phyloP scores from a whole-genome alignment of 2,329 filamentous ascomycete genomes.

The Dactylella cylindrospora region DNA sequence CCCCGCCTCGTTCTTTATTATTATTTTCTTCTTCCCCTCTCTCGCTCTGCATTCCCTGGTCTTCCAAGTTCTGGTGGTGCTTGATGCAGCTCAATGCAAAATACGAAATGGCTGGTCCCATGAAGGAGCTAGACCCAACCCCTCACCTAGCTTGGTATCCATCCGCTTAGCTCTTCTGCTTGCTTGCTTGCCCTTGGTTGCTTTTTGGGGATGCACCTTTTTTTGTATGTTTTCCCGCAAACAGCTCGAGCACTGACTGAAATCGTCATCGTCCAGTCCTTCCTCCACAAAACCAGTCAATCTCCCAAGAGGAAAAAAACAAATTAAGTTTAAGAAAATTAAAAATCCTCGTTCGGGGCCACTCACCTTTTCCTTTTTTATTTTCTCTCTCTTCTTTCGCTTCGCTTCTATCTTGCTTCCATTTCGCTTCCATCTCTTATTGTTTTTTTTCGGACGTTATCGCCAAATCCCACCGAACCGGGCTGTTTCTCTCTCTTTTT shows the following conservation, averaged over 20 bases:
- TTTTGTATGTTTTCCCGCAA: constrained; percentile 43
- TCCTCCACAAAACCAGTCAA: no score
- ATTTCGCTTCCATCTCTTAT: background rate
- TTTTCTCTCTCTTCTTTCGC: background rate
- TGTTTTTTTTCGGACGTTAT: background rate
- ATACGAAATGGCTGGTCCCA: no score
- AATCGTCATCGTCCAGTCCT: constrained; percentile 41
- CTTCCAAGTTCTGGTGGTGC: background rate
- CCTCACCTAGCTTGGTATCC: background rate
- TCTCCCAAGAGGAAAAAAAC: background rate
- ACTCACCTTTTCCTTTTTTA: constrained; percentile 1
- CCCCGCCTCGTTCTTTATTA: background rate
- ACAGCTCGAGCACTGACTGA: constrained; percentile 36
- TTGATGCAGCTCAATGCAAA: no score
- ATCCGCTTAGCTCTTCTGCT: constrained; percentile 4
- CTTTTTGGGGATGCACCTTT: no score
- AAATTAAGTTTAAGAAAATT: background rate
- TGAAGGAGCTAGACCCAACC: no score
- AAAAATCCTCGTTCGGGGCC: background rate
- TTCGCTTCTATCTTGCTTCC: constrained; percentile 2
- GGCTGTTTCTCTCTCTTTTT: no score
- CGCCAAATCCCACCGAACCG: background rate
- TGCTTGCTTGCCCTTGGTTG: constrained; percentile 35
- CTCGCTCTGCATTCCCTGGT: background rate
- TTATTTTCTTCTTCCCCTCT: background rate